These are phyloP conservation scores for Cryptococcus sp. DNA, from an alignment of 1,284 basidiomycete species.

Conservation along the genomic window DNA sequence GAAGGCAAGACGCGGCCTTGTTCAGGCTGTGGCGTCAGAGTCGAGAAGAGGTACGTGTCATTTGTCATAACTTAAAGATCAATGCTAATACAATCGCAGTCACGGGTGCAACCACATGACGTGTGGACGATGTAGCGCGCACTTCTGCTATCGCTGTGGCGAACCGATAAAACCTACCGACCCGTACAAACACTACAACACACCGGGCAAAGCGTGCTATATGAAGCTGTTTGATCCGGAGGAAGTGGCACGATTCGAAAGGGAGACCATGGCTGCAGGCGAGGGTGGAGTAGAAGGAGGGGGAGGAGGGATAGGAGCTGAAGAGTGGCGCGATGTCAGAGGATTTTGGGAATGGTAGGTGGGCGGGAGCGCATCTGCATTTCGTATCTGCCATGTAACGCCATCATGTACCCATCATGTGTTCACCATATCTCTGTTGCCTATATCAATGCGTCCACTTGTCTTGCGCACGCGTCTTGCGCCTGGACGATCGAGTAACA, in stretches of 20 bases:
- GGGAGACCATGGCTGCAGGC: conserved; percentile 24
- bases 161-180: conserved; percentile 40
- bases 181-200: conserved; percentile 48
- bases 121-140: conserved; percentile 43
- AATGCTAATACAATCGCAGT: conserved; percentile 11
- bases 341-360: conserved; percentile 31
- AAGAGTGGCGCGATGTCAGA: conserved; percentile 21
- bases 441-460: no score
- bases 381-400: no score
- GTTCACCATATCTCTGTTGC: no score
- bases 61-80: background rate
- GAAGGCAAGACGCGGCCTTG: conserved; percentile 43
- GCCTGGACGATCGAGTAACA: no score
- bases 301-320: background rate
- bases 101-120: conserved; percentile 55
- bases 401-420: no score
- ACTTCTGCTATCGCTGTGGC: conserved; percentile 52
- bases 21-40: conserved; percentile 46
- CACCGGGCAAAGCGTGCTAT: conserved; percentile 40
- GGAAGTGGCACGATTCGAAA: conserved; percentile 34
- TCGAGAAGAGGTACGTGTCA: conserved; percentile 44
- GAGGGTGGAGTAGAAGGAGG: conserved; percentile 12
- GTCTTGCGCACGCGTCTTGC: no score
- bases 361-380: no score
- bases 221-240: conserved; percentile 49